Conservation (phyloP, 73 alveolate genomes). For the Paramecium caudatum region DNA sequence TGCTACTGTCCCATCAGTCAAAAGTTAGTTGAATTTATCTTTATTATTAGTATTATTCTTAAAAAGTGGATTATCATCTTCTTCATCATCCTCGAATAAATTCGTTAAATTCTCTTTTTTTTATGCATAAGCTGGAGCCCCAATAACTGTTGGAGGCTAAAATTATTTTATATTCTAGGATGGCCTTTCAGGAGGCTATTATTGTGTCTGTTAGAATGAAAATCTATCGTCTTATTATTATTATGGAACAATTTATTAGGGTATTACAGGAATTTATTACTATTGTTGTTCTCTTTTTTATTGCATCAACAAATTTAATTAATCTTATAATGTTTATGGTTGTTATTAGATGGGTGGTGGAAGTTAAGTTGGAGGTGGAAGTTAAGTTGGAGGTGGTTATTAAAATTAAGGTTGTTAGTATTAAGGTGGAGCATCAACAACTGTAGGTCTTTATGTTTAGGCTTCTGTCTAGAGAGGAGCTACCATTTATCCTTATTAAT, state of each 20-base stretch:
- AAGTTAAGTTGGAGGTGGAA: background rate
- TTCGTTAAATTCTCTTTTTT: background rate
- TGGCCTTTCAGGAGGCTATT: no score
- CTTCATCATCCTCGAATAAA: slow-evolving; percentile 58
- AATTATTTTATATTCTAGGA: background rate
- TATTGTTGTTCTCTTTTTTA: background rate
- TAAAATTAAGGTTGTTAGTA: background rate
- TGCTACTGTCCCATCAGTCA: background rate
- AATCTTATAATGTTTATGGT: background rate
- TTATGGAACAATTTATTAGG: no score
- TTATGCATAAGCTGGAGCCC: slow-evolving; percentile 6
- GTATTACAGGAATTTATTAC: no score
- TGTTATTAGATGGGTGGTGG: background rate
- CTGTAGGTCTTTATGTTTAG: slow-evolving; percentile 20
- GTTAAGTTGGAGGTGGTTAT: slow-evolving; percentile 12
- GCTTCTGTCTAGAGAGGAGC: background rate
- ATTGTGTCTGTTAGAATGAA: no score
- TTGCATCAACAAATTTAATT: background rate
- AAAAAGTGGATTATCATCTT: slow-evolving; percentile 34
- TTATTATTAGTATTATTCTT: background rate
- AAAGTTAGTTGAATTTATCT: slow-evolving; percentile 13
- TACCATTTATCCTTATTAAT: background rate
- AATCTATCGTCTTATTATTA: no score
- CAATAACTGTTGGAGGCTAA: background rate
- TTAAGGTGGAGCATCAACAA: slow-evolving; percentile 5